Conservation (phyloP, 495 filamentous ascomycete species). For the Geoglossum glabrum region DNA sequence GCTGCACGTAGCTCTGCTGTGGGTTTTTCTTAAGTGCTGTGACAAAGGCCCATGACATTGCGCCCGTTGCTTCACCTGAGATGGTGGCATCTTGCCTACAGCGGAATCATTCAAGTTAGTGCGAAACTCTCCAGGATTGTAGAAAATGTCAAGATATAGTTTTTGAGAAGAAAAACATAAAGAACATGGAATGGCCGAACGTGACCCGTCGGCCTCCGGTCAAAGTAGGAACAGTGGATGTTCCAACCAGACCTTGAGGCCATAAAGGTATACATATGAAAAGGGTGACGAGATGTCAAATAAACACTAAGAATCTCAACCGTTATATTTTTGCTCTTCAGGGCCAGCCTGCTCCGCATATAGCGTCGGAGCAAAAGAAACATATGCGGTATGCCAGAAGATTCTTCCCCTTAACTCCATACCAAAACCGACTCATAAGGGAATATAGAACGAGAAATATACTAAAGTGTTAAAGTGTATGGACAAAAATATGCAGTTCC, state of each 20-base stretch:
- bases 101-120: slow-evolving; percentile 8
- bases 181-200: slow-evolving; percentile 20
- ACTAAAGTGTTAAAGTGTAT: background rate
- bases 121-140: background rate
- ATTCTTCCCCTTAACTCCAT: background rate
- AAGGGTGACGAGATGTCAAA: background rate
- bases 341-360: background rate
- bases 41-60: slow-evolving; percentile 98
- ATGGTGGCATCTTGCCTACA: slow-evolving; percentile 40
- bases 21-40: slow-evolving; percentile 87
- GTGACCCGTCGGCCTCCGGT: slow-evolving; percentile 33
- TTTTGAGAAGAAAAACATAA: background rate
- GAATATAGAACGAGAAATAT: background rate
- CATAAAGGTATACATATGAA: background rate
- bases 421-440: background rate
- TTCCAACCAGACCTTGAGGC: slow-evolving; percentile 10
- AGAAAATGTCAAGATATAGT: background rate
- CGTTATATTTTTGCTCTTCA: background rate
- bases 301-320: background rate
- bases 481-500: background rate
- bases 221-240: slow-evolving; percentile 21
- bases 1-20: slow-evolving; percentile 89
- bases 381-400: slow-evolving; percentile 4
- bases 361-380: background rate
- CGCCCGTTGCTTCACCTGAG: slow-evolving; percentile 74